Evolutionary conservation across 768 basidiomycete genomes (phyloP).

Genomic region (Lactifluus piperatus): DNA sequence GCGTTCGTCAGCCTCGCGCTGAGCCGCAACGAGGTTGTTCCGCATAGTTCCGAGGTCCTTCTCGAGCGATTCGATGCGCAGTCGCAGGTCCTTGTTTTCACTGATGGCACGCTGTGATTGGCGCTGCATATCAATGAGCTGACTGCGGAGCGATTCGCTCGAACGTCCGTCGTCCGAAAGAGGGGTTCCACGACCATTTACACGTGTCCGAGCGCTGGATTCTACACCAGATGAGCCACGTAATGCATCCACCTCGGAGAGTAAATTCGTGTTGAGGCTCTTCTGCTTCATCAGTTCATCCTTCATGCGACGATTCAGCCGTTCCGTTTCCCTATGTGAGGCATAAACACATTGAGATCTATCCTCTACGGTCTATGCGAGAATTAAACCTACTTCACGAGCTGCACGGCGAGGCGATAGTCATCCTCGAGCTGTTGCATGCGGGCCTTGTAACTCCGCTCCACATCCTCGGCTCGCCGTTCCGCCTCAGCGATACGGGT

Average conservation of each 20-base stretch:
- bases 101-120: slow-evolving; percentile 60
- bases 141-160: slow-evolving; percentile 52
- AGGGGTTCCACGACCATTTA: slow-evolving; percentile 75
- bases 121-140: slow-evolving; percentile 71
- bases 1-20: slow-evolving; percentile 74
- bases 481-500: slow-evolving; percentile 60
- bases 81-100: slow-evolving; percentile 70
- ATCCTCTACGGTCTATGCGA: slow-evolving; percentile 16
- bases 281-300: slow-evolving; percentile 93
- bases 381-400: slow-evolving; percentile 73
- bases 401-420: slow-evolving; percentile 93
- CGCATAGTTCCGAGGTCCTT: slow-evolving; percentile 65
- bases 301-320: slow-evolving; percentile 94
- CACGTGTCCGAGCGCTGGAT: slow-evolving; percentile 39
- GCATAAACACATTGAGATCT: slow-evolving; percentile 10
- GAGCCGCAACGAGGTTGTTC: slow-evolving; percentile 59
- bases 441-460: slow-evolving; percentile 66
- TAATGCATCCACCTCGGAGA: slow-evolving; percentile 69
- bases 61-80: slow-evolving; percentile 65
- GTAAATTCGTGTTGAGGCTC: slow-evolving; percentile 64
- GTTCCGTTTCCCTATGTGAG: slow-evolving; percentile 77
- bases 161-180: slow-evolving; percentile 55
- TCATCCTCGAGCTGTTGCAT: slow-evolving; percentile 90
- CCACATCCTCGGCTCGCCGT: slow-evolving; percentile 69
- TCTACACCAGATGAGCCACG: slow-evolving; percentile 50